These are phyloP conservation scores for Populus trichocarpa DNA, from an alignment of 441 rosid genomes.

Conservation along the genomic window DNA sequence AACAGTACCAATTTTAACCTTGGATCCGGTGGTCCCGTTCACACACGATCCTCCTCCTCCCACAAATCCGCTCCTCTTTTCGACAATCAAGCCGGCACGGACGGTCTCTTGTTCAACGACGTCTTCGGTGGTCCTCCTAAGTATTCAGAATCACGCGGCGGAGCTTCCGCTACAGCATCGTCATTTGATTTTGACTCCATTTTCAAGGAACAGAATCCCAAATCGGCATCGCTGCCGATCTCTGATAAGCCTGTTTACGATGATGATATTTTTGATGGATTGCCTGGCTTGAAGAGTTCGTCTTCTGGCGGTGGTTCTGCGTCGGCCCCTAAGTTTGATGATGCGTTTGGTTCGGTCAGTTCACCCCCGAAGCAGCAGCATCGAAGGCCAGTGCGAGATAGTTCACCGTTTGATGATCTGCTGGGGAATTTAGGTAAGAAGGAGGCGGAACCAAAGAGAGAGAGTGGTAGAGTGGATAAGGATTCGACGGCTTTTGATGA, in stretches of 20 bases:
- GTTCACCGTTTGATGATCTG: slow-evolving; percentile 65
- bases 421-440: slow-evolving; percentile 55
- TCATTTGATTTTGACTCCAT: slow-evolving; percentile 56
- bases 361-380: slow-evolving; percentile 12
- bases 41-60: slow-evolving; percentile 31
- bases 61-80: slow-evolving; percentile 41
- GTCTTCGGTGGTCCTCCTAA: slow-evolving; percentile 48
- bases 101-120: slow-evolving; percentile 43
- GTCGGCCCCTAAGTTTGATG: slow-evolving; percentile 36
- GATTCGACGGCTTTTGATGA: slow-evolving; percentile 52
- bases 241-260: slow-evolving; percentile 80
- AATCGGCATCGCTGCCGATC: slow-evolving; percentile 50
- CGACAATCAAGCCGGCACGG: slow-evolving; percentile 39
- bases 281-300: slow-evolving; percentile 65
- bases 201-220: slow-evolving; percentile 43
- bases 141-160: slow-evolving; percentile 40
- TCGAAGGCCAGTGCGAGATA: slow-evolving; percentile 18
- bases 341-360: slow-evolving; percentile 41
- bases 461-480: slow-evolving; percentile 33
- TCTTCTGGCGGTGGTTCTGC: slow-evolving; percentile 23
- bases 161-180: slow-evolving; percentile 9
- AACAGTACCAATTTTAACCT: slow-evolving; percentile 26
- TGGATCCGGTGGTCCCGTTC: slow-evolving; percentile 32
- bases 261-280: slow-evolving; percentile 64
- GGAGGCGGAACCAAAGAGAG: slow-evolving; percentile 33